phyloP scores from a whole-genome alignment of 225 moss, liverwort and hornwort species.

The Marchantia polymorpha region DNA sequence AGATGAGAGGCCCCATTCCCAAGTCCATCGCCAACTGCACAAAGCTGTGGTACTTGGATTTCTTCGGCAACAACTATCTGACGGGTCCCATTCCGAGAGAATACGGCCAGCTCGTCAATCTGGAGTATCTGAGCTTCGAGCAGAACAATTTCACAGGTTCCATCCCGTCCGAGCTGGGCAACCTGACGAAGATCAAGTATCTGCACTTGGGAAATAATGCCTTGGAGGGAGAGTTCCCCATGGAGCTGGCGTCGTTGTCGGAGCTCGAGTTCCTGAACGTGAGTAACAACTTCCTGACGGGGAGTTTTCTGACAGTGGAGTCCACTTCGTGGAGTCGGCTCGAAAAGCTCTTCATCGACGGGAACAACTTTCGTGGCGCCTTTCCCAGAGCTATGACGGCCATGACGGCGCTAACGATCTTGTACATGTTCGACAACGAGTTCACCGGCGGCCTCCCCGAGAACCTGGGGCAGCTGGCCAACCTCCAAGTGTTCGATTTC shows the following conservation, averaged over 20 bases:
- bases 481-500: neutral
- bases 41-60: slow-evolving; percentile 4
- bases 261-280: neutral
- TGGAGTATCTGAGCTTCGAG: slow-evolving; percentile 4
- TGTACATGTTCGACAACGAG: slow-evolving; percentile 8
- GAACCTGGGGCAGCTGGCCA: slow-evolving; percentile 10
- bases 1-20: neutral
- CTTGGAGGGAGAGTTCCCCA: slow-evolving; percentile 25
- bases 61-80: slow-evolving; percentile 41
- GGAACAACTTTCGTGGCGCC: slow-evolving; percentile 45
- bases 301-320: neutral
- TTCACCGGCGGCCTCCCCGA: slow-evolving; percentile 25
- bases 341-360: slow-evolving; percentile 26
- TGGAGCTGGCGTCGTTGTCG: slow-evolving; percentile 28
- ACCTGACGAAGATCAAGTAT: neutral
- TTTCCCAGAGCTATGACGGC: slow-evolving; percentile 19
- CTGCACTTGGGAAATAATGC: slow-evolving; percentile 8
- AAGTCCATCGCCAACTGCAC: neutral
- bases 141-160: slow-evolving; percentile 20
- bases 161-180: slow-evolving; percentile 28
- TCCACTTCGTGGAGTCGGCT: slow-evolving; percentile 32
- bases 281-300: neutral
- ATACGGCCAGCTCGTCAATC: slow-evolving; percentile 20
- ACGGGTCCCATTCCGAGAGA: slow-evolving; percentile 22
- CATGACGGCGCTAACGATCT: neutral